phyloP scores from a whole-genome alignment of 257 asterid genomes.

The Hygrophila difformis region DNA sequence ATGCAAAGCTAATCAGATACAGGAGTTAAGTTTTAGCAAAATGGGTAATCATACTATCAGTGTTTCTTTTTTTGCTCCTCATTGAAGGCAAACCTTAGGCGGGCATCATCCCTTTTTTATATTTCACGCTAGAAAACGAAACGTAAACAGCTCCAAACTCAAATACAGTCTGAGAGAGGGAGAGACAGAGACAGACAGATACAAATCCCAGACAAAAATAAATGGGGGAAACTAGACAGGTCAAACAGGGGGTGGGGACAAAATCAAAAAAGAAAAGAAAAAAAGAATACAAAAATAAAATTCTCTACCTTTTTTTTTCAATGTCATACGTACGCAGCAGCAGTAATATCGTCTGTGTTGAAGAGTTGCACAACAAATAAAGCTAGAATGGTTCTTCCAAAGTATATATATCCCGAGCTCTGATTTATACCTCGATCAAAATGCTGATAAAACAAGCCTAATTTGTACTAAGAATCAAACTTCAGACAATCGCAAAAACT shows the following conservation, averaged over 20 bases:
- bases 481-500: slow-evolving; percentile 29
- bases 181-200: slow-evolving; percentile 3
- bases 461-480: slow-evolving; percentile 32
- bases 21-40: slow-evolving; percentile 21
- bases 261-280: slow-evolving; percentile 13
- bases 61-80: slow-evolving; percentile 16
- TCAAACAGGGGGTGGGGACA: slow-evolving; percentile 23
- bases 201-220: slow-evolving; percentile 31
- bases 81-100: slow-evolving; percentile 36
- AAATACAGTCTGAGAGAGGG: slow-evolving; percentile 42
- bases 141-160: slow-evolving; percentile 29
- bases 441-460: slow-evolving; percentile 39
- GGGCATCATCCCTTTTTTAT: slow-evolving; percentile 35
- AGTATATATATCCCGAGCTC: slow-evolving; percentile 50
- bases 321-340: no score
- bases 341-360: slow-evolving; percentile 30
- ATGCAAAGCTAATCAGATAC: slow-evolving; percentile 10
- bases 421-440: slow-evolving; percentile 57
- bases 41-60: slow-evolving; percentile 35
- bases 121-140: slow-evolving; percentile 49
- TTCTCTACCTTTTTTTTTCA: slow-evolving; percentile 31
- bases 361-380: slow-evolving; percentile 43
- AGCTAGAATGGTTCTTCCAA: slow-evolving; percentile 35
- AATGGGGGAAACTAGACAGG: slow-evolving; percentile 21
- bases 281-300: slow-evolving; percentile 34